Conservation (phyloP, 176 grass and related monocot genomes). For the Leersia perrieri region DNA sequence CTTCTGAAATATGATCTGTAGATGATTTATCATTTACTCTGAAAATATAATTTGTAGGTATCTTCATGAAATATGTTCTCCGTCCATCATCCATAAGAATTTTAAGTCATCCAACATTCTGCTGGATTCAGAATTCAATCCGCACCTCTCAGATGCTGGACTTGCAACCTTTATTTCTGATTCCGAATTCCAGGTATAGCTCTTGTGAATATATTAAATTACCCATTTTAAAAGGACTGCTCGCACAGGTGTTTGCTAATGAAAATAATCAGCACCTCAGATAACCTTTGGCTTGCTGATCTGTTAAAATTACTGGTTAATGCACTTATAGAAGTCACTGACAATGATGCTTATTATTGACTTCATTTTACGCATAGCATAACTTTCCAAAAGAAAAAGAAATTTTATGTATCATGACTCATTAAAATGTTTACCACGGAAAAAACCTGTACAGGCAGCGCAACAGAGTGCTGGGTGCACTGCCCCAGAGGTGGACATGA, state of each 20-base stretch:
- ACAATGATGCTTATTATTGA: background rate
- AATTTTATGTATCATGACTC: slow-evolving; percentile 10
- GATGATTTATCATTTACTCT: slow-evolving; percentile 20
- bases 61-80: slow-evolving; percentile 86
- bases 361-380: no score
- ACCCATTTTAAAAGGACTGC: background rate
- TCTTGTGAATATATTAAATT: slow-evolving; percentile 3
- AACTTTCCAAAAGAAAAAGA: no score
- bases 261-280: background rate
- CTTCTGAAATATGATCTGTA: slow-evolving; percentile 12
- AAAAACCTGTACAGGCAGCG: slow-evolving; percentile 51
- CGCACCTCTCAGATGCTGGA: slow-evolving; percentile 82
- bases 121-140: slow-evolving; percentile 71
- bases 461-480: slow-evolving; percentile 69
- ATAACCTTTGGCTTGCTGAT: slow-evolving; percentile 4
- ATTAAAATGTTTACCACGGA: background rate
- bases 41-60: slow-evolving; percentile 51
- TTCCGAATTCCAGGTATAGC: slow-evolving; percentile 76
- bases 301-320: slow-evolving; percentile 3
- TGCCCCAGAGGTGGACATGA: slow-evolving; percentile 84
- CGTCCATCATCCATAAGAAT: slow-evolving; percentile 82
- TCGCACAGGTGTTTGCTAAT: slow-evolving; percentile 21
- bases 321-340: background rate
- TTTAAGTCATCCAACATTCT: slow-evolving; percentile 98
- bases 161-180: slow-evolving; percentile 68